phyloP scores from a whole-genome alignment of 1,284 basidiomycete genomes.

The Takashimella tepidaria region DNA sequence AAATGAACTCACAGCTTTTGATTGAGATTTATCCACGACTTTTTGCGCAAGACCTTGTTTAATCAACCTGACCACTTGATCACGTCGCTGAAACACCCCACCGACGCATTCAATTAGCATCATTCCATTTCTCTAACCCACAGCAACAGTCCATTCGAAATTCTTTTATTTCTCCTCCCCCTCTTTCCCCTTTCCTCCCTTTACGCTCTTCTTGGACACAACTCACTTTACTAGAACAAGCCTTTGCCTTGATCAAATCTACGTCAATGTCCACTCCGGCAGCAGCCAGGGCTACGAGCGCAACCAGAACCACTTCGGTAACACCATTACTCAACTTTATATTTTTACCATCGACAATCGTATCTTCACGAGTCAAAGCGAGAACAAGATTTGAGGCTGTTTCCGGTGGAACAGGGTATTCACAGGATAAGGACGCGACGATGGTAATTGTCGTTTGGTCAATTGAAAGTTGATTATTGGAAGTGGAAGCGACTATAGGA shows the following conservation, averaged over 20 bases:
- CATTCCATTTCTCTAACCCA: too few species aligned
- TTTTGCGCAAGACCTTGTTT: background rate
- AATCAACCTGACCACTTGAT: background rate
- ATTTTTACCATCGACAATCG: constrained; percentile 1
- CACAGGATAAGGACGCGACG: background rate
- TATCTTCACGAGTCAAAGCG: too few species aligned
- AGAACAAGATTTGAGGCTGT: background rate
- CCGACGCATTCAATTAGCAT: too few species aligned
- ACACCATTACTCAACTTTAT: constrained; percentile 19
- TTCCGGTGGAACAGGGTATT: background rate
- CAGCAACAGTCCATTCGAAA: too few species aligned
- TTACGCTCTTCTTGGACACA: too few species aligned
- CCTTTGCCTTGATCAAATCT: background rate
- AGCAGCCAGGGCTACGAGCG: constrained; percentile 14
- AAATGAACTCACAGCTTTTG: constrained; percentile 2
- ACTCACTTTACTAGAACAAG: too few species aligned
- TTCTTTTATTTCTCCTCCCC: background rate
- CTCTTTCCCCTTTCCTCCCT: too few species aligned
- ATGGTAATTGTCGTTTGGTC: background rate
- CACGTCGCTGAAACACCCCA: too few species aligned
- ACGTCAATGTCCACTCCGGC: background rate
- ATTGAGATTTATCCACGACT: background rate
- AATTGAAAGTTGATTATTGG: background rate
- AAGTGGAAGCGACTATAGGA: too few species aligned
- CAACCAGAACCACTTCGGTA: constrained; percentile 18